Conservation (phyloP, 1,284 basidiomycete species). For the Mycena sp. region DNA sequence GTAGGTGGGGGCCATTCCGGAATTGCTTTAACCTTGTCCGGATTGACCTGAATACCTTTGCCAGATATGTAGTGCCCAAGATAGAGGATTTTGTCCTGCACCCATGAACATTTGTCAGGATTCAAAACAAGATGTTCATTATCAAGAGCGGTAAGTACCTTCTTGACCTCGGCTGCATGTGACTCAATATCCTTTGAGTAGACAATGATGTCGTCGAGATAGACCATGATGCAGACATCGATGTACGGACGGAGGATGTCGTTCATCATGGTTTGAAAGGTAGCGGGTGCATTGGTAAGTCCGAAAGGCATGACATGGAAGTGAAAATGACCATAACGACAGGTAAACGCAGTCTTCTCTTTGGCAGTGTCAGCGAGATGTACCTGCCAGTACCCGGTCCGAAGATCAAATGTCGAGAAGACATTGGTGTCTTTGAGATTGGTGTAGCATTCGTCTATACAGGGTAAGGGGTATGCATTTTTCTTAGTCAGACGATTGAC, state of each 20-base stretch:
- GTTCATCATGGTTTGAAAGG: slow-evolving; percentile 48
- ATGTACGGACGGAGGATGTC: slow-evolving; percentile 47
- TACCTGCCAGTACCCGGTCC: slow-evolving; percentile 30
- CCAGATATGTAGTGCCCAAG: slow-evolving; percentile 50
- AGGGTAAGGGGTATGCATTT: slow-evolving; percentile 48
- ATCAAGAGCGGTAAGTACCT: slow-evolving; percentile 38
- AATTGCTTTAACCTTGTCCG: slow-evolving; percentile 47
- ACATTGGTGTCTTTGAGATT: slow-evolving; percentile 31
- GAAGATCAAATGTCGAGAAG: slow-evolving; percentile 41
- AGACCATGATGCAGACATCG: slow-evolving; percentile 44
- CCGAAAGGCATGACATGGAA: slow-evolving; percentile 30
- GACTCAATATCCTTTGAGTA: slow-evolving; percentile 30
- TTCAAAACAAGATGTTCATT: slow-evolving; percentile 38
- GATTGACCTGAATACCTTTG: slow-evolving; percentile 45
- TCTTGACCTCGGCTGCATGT: slow-evolving; percentile 31
- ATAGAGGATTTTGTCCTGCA: slow-evolving; percentile 47
- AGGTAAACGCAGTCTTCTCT: slow-evolving; percentile 22
- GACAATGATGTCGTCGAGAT: slow-evolving; percentile 46
- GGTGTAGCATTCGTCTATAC: slow-evolving; percentile 49
- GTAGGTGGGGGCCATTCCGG: slow-evolving; percentile 27
- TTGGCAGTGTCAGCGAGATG: slow-evolving; percentile 23
- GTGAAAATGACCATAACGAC: slow-evolving; percentile 24
- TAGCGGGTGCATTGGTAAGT: slow-evolving; percentile 39
- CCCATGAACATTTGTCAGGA: slow-evolving; percentile 45
- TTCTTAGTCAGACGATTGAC: slow-evolving; percentile 49